These are phyloP conservation scores for Thalassiosira mediterranea DNA, from an alignment of 352 stramenopile species.

Conservation along the genomic window DNA sequence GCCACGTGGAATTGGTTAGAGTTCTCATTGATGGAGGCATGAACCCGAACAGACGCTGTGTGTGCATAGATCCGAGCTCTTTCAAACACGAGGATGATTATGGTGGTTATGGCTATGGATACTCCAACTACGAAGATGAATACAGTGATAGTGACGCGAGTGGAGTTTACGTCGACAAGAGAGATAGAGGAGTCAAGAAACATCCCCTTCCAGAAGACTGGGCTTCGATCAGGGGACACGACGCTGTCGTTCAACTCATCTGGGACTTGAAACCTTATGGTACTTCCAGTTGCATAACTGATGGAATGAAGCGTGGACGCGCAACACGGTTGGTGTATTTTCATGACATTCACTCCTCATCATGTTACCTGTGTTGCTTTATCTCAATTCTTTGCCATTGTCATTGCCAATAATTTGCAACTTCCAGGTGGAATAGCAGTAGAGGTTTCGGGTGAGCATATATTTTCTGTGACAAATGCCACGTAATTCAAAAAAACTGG, in stretches of 20 bases:
- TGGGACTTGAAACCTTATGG: neutral
- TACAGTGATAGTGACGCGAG: constrained; percentile 2
- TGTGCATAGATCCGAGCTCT: neutral
- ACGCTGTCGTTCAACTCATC: constrained; percentile 13
- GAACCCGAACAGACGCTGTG: constrained; percentile 18
- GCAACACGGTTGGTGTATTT: too few species aligned
- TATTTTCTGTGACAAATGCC: too few species aligned
- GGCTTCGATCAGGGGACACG: constrained; percentile 16
- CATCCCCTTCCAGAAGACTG: constrained; percentile 24
- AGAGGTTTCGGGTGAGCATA: constrained; percentile 19
- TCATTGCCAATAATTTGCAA: too few species aligned
- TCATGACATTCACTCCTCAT: too few species aligned
- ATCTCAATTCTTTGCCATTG: too few species aligned
- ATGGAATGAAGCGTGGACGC: constrained; percentile 16
- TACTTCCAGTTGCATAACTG: constrained; percentile 4
- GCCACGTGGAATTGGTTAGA: constrained; percentile 21
- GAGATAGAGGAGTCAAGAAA: constrained; percentile 23
- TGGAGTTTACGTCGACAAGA: constrained; percentile 6
- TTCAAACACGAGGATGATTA: too few species aligned
- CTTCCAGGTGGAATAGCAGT: too few species aligned
- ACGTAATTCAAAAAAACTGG: too few species aligned
- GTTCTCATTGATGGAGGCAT: constrained; percentile 31
- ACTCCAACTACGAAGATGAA: neutral
- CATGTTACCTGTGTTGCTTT: too few species aligned
- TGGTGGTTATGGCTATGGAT: constrained; percentile 4